Percentiles rank a stretch among this genome's conserved stretches.
Evolutionary conservation across 2,329 filamentous ascomycete species (phyloP).

Genomic region (Pyrenophora teres): DNA sequence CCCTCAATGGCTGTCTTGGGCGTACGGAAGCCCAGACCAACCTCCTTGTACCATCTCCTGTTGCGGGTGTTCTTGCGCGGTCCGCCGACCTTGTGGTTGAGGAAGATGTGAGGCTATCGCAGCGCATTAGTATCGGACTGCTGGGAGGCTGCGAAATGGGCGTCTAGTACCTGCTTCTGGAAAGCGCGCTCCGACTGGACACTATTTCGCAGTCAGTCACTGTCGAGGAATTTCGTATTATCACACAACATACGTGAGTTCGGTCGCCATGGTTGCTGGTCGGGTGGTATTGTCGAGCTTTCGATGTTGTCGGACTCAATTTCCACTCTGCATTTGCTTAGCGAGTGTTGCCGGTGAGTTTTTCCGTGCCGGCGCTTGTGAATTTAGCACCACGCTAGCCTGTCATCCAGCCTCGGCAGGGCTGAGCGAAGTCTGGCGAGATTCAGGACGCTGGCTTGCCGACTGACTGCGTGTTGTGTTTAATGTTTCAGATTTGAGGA

Average conservation of each 20-base stretch:
- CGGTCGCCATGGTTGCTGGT: slow-evolving; percentile 52
- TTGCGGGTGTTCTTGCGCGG: slow-evolving; percentile 48
- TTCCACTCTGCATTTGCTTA: slow-evolving; percentile 20
- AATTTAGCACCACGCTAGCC: slow-evolving; percentile 9
- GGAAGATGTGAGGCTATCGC: slow-evolving; percentile 96
- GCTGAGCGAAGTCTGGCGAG: slow-evolving; percentile 3
- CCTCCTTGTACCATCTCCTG: slow-evolving; percentile 99
- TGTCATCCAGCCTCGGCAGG: slow-evolving; percentile 11
- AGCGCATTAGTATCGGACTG: slow-evolving; percentile 37
- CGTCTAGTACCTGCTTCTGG: slow-evolving; percentile 70
- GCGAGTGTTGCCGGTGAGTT: slow-evolving; percentile 11
- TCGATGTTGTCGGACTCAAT: slow-evolving; percentile 21
- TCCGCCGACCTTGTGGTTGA: slow-evolving; percentile 91
- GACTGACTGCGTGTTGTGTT: not conserved
- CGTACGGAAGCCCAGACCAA: slow-evolving; percentile 98
- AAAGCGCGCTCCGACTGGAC: slow-evolving; percentile 99
- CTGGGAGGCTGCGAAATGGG: slow-evolving; percentile 19
- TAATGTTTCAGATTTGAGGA: not conserved
- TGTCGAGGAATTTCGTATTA: slow-evolving; percentile 4
- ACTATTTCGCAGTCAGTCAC: slow-evolving; percentile 64
- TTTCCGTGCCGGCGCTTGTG: slow-evolving; percentile 6
- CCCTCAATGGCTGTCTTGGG: slow-evolving; percentile 99
- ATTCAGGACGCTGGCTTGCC: not conserved
- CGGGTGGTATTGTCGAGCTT: slow-evolving; percentile 42
- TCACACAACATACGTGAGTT: slow-evolving; percentile 48